A percentile compares a stretch with the other conserved stretches of the same genome.
Evolutionary conservation across 1,284 basidiomycete genomes (phyloP).

Genomic region (Trametes hirsuta): DNA sequence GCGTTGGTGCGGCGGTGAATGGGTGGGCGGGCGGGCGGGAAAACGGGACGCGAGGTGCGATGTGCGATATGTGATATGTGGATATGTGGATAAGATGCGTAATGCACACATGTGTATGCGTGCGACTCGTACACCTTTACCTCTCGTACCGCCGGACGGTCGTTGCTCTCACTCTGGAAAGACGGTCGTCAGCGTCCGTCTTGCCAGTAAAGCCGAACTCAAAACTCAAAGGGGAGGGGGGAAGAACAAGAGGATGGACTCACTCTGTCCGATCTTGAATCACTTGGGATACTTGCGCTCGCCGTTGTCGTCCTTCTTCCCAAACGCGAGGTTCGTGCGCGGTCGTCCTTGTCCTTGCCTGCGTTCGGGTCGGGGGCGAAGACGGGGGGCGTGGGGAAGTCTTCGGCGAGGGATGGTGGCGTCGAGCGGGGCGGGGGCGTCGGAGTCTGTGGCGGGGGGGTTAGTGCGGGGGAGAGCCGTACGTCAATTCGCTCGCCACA

Average conservation of each 20-base stretch:
- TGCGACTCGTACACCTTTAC: background rate
- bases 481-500: too few species aligned
- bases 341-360: conserved; percentile 2
- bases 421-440: conserved; percentile 68
- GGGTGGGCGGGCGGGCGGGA: too few species aligned
- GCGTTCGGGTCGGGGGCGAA: conserved; percentile 31
- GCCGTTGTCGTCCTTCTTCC: conserved; percentile 26
- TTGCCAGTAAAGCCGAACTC: too few species aligned
- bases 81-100: background rate
- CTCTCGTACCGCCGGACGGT: too few species aligned
- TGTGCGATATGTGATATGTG: background rate
- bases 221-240: too few species aligned
- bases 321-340: conserved; percentile 12
- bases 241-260: conserved; percentile 2
- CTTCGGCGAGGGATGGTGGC: conserved; percentile 56
- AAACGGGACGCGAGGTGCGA: background rate
- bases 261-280: conserved; percentile 57
- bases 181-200: background rate
- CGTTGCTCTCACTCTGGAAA: background rate
- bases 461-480: too few species aligned
- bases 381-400: conserved; percentile 59
- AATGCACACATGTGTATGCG: conserved; percentile 7
- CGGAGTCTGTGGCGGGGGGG: conserved; percentile 23
- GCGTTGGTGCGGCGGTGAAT: conserved; percentile 13
- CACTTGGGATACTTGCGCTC: conserved; percentile 76